Conservation (phyloP, 164 flowering plant genomes). For the Houttuynia cordata region DNA sequence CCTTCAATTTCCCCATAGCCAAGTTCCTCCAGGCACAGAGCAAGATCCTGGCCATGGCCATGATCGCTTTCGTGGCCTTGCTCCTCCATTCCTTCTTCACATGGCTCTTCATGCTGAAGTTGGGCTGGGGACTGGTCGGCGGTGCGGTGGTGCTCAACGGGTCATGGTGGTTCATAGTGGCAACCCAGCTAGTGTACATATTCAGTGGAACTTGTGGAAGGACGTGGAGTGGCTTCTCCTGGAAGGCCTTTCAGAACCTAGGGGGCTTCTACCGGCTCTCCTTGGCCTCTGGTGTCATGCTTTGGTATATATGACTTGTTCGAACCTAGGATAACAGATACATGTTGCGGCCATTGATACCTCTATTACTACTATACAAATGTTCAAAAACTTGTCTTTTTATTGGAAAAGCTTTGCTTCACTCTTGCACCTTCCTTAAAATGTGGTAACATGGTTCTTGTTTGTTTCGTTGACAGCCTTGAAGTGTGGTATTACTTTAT, state of each 20-base stretch:
- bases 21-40: constrained; percentile 36
- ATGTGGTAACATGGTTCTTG: neutral
- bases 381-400: no score
- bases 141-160: constrained; percentile 29
- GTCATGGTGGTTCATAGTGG: constrained; percentile 39
- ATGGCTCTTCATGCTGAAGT: constrained; percentile 32
- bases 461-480: constrained; percentile 1
- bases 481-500: constrained; percentile 5
- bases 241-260: constrained; percentile 37
- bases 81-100: constrained; percentile 22
- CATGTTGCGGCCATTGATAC: no score
- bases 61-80: constrained; percentile 22
- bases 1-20: constrained; percentile 22
- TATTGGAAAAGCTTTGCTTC: no score
- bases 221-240: constrained; percentile 18
- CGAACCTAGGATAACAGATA: neutral
- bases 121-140: constrained; percentile 30
- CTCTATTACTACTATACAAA: no score
- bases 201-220: constrained; percentile 20
- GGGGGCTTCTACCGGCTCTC: constrained; percentile 44
- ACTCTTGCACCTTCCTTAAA: no score
- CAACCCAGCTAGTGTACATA: constrained; percentile 27
- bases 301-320: no score
- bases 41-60: constrained; percentile 26
- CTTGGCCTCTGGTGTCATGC: constrained; percentile 50